Evolutionary conservation across 2,329 filamentous ascomycete genomes (phyloP).

Genomic region (Trichothecium sympodiale): DNA sequence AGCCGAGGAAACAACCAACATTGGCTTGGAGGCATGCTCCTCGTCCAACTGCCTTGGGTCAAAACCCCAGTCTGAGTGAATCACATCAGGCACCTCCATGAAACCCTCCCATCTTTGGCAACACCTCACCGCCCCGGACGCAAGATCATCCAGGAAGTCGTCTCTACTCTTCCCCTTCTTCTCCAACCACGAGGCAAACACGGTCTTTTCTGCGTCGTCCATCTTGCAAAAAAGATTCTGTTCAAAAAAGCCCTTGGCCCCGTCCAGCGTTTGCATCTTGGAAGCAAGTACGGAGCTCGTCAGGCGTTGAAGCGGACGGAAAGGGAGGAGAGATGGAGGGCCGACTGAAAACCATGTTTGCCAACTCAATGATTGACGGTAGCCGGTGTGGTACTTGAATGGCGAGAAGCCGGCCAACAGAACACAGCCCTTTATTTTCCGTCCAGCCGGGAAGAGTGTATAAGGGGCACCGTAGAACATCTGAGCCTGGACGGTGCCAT

Average conservation of each 20-base stretch:
- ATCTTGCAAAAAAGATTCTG: conserved; percentile 7
- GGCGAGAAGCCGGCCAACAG: conserved; percentile 10
- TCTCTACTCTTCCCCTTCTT: conserved; percentile 5
- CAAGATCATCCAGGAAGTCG: conserved; percentile 6
- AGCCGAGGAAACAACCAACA: conserved; percentile 9
- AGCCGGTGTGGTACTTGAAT: conserved; percentile 8
- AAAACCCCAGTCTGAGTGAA: conserved; percentile 14
- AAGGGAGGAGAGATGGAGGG: conserved; percentile 7
- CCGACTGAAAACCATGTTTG: conserved; percentile 10
- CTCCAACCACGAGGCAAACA: conserved; percentile 4
- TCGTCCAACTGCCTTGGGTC: conserved; percentile 8
- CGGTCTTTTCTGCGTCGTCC: conserved; percentile 6
- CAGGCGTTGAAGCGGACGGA: conserved; percentile 8
- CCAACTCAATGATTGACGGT: conserved; percentile 10
- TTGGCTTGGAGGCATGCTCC: conserved; percentile 8
- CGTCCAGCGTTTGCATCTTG: conserved; percentile 7
- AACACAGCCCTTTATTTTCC: conserved; percentile 9
- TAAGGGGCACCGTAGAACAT: conserved; percentile 12
- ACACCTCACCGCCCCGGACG: conserved; percentile 5
- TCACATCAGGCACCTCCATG: conserved; percentile 12
- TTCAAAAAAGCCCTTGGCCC: conserved; percentile 8
- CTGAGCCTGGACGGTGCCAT: conserved; percentile 12
- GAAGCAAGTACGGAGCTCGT: conserved; percentile 5
- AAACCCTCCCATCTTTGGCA: conserved; percentile 13
- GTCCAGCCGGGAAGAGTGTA: conserved; percentile 9